Evolutionary conservation across 164 flowering plant species (phyloP).

Genomic region (Stephania cephalantha): DNA sequence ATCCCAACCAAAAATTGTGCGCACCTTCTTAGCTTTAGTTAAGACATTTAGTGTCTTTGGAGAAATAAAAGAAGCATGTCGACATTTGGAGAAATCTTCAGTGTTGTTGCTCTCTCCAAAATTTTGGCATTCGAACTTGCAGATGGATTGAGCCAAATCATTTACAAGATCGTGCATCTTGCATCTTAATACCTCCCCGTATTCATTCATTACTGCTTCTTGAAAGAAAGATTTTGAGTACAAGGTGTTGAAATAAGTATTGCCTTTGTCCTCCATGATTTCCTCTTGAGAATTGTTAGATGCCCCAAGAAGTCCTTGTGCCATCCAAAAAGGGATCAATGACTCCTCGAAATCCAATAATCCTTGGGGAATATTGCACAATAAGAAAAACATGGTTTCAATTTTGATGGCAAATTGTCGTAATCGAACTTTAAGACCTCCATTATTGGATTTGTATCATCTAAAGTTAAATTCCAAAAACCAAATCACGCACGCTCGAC

Average conservation of each 20-base stretch:
- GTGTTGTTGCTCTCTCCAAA: neutral
- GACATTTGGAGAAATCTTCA: neutral
- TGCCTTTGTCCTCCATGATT: slow-evolving; percentile 6
- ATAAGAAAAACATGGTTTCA: slow-evolving; percentile 9
- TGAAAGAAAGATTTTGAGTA: slow-evolving; percentile 7
- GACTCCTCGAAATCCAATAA: neutral
- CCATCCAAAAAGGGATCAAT: slow-evolving; percentile 7
- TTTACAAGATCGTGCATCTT: slow-evolving; percentile 18
- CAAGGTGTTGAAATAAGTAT: slow-evolving; percentile 1
- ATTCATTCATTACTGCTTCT: neutral
- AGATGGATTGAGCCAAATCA: slow-evolving; percentile 6
- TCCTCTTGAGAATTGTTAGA: neutral
- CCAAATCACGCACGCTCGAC: neutral
- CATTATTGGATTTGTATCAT: neutral
- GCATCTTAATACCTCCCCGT: neutral
- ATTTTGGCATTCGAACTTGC: neutral
- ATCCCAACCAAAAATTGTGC: neutral
- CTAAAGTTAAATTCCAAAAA: neutral
- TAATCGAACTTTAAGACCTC: slow-evolving; percentile 1
- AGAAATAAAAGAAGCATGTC: slow-evolving; percentile 1
- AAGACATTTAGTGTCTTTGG: neutral
- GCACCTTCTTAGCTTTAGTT: neutral
- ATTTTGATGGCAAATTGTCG: neutral
- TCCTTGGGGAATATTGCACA: slow-evolving; percentile 9
- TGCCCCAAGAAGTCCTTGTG: slow-evolving; percentile 4